Base-by-base conservation (phyloP, 2,329 filamentous ascomycete species). In the Aureobasidium sp. region DNA sequence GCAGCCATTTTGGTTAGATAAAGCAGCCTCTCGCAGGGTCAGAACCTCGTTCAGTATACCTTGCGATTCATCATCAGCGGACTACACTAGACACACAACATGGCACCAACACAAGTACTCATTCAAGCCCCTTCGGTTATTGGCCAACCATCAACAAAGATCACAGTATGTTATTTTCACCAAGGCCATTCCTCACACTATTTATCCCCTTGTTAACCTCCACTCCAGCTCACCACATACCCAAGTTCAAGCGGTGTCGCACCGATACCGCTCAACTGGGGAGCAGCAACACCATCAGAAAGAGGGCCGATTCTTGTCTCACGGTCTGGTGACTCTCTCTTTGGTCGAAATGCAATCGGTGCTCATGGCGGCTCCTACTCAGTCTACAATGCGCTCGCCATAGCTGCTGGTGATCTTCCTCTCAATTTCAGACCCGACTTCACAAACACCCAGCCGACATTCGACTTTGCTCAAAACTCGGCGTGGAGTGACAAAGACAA, bases 331-430 rank as follows among this genome's bases (percentile, higher is more conserved):
- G 27, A 30, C 27, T 30, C 27, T 30, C 27, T 30, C 27, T 30
- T 30, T 30, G 27, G 27, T 30, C 32, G 48, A 14, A 52, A 52
- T 27, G 48, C 81, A 40, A 81, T 85, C 64, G 81, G 81, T 62
- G 84, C 81, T 55, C 84, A 87, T 61, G 91, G 93, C 58, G 91
- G 93, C 54, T 96, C 90, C 4, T 97, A 98, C 69, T 90, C 88
- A 57, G 91, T 96, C 59, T 97, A 48, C 73, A 90, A 95, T 66
- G 91, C 91, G 19, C 79, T 97, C 24, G 91, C 91, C 11, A 84
- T 97, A 59, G 91, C 91, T 19, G 93, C 88, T 66, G 90, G 91
- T 63, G 86, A 97, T 66, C 79, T 97, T 55, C 82, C 88, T 57
- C 78, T 82, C 35, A 85, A 95, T 61, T 90, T 96, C 70, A 86